A percentile compares a stretch with the other conserved stretches of the same genome.
Conservation (phyloP, 1,284 basidiomycete species). For the Moesziomyces aphidis region DNA sequence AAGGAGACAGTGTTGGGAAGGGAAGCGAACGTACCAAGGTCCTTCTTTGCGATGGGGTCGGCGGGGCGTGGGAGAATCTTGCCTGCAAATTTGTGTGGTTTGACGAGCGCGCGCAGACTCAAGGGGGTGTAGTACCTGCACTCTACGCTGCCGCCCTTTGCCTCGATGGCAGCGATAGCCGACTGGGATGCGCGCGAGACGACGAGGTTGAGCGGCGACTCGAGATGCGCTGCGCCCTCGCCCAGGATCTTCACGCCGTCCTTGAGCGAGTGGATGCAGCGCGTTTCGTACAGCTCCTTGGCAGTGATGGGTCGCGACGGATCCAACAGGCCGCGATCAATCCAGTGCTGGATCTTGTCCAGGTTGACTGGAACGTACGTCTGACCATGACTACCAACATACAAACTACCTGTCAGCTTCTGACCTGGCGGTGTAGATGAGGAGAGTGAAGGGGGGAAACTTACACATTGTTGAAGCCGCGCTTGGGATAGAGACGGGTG, state of each 20-base stretch:
- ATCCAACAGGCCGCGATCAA: slow-evolving; percentile 83
- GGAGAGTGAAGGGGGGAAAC: slow-evolving; percentile 58
- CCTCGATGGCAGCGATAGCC: slow-evolving; percentile 86
- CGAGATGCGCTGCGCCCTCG: slow-evolving; percentile 78
- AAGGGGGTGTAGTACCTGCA: slow-evolving; percentile 93
- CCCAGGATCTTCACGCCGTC: slow-evolving; percentile 93
- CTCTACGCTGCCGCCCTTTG: slow-evolving; percentile 82
- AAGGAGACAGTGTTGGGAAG: too few relatives aligned
- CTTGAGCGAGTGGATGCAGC: slow-evolving; percentile 86
- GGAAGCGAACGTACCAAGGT: slow-evolving; percentile 42
- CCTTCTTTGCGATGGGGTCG: slow-evolving; percentile 60
- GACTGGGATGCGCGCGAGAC: slow-evolving; percentile 86
- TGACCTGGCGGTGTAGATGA: background rate
- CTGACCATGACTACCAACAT: slow-evolving; percentile 65
- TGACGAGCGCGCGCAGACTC: slow-evolving; percentile 82
- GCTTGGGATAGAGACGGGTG: slow-evolving; percentile 90
- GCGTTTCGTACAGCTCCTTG: slow-evolving; percentile 82
- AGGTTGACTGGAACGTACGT: slow-evolving; percentile 87
- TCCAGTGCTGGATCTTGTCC: slow-evolving; percentile 88
- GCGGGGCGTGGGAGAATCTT: slow-evolving; percentile 54
- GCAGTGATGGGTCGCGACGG: slow-evolving; percentile 89
- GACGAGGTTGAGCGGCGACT: slow-evolving; percentile 81
- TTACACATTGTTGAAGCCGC: slow-evolving; percentile 91
- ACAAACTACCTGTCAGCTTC: background rate
- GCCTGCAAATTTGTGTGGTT: slow-evolving; percentile 69